Conservation (phyloP, 192 early-diverging fungal species). For the Coemansia sp. region DNA sequence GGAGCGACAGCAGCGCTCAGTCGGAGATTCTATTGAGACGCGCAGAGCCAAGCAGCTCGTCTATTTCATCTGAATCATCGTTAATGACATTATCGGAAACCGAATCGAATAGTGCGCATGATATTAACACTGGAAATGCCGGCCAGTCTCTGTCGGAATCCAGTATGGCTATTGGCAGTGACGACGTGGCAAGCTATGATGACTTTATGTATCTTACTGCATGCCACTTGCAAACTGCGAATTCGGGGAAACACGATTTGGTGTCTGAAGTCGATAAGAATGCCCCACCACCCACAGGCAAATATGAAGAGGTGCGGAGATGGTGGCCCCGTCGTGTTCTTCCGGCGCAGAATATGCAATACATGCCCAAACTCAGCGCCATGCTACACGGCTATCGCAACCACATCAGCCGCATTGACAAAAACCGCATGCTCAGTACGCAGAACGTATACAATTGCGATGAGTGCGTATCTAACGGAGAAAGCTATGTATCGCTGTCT, state of each 20-base stretch:
- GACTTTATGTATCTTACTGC: slow-evolving; percentile 40
- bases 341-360: slow-evolving; percentile 50
- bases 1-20: not conserved
- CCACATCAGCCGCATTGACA: too few relatives aligned
- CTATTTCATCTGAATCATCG: slow-evolving; percentile 14
- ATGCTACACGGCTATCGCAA: slow-evolving; percentile 8
- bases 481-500: not conserved
- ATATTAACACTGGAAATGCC: not conserved
- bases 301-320: slow-evolving; percentile 14
- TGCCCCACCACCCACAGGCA: not conserved
- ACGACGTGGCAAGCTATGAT: slow-evolving; percentile 28
- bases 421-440: not conserved
- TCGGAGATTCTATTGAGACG: not conserved
- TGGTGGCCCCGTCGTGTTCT: slow-evolving; percentile 47
- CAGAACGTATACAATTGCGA: slow-evolving; percentile 3
- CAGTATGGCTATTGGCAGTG: not conserved
- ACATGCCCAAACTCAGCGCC: slow-evolving; percentile 44
- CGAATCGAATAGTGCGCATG: not conserved
- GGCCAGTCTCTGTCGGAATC: not conserved
- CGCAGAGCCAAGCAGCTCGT: not conserved
- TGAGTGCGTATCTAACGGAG: not conserved
- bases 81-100: slow-evolving; percentile 27
- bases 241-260: slow-evolving; percentile 3
- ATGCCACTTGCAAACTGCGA: slow-evolving; percentile 1
- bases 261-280: not conserved